Percentiles rank a stretch among this genome's conserved stretches.
These are phyloP conservation scores for Suillus paluster DNA, from an alignment of 768 basidiomycete species.

Conservation along the genomic window DNA sequence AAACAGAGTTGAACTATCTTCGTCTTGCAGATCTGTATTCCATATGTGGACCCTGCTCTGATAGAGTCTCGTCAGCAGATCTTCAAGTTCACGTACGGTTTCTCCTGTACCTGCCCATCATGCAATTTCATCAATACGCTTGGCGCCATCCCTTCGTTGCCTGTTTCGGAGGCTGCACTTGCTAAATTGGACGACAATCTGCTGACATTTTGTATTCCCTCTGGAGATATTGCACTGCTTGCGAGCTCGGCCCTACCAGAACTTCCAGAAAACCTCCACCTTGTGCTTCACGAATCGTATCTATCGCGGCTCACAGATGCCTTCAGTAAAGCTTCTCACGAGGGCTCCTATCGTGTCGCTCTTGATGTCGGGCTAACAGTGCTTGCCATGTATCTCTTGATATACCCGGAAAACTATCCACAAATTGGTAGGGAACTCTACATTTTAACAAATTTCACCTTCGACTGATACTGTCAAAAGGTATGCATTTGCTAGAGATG, in stretches of 20 bases:
- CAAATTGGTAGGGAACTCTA: conserved; percentile 63
- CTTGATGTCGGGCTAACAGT: conserved; percentile 58
- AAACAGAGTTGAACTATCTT: not conserved
- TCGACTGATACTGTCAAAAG: conserved; percentile 39
- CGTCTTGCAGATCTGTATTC: conserved; percentile 63
- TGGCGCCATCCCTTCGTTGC: conserved; percentile 44
- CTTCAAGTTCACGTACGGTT: conserved; percentile 67
- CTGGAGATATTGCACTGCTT: conserved; percentile 20
- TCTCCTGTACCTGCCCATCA: conserved; percentile 63
- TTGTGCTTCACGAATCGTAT: conserved; percentile 59
- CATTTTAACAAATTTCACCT: not conserved
- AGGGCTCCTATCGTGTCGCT: conserved; percentile 58
- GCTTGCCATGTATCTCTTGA: conserved; percentile 65
- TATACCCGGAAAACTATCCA: conserved; percentile 82
- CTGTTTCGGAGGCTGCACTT: conserved; percentile 21
- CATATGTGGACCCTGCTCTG: conserved; percentile 81
- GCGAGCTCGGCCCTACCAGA: conserved; percentile 21
- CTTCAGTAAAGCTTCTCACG: conserved; percentile 75
- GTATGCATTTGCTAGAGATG: conserved; percentile 75
- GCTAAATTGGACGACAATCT: conserved; percentile 36
- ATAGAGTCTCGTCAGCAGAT: conserved; percentile 61
- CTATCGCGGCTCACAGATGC: conserved; percentile 59
- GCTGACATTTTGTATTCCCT: conserved; percentile 43
- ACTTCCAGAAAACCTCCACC: conserved; percentile 27
- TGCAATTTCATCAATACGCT: conserved; percentile 51